A percentile compares a stretch with the other conserved stretches of the same genome.
phyloP scores from a whole-genome alignment of 306 rosid species.

The Ormosia semicastrata region DNA sequence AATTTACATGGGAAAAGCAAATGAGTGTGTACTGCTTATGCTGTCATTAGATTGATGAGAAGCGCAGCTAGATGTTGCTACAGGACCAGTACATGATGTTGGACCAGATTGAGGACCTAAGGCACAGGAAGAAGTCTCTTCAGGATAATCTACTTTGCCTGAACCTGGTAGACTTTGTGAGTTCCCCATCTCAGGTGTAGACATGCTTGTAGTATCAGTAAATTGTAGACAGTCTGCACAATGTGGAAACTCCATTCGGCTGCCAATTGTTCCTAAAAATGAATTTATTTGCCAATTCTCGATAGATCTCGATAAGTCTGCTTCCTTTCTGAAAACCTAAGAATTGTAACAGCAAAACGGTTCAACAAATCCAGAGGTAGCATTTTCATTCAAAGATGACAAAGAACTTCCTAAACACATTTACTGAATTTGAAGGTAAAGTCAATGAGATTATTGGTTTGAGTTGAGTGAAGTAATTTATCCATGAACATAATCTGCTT shows the following conservation, averaged over 20 bases:
- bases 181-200: constrained; percentile 23
- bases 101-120: constrained; percentile 17
- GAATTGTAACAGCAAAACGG: neutral
- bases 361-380: neutral
- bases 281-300: constrained; percentile 25
- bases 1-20: constrained; percentile 76
- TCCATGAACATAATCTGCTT: neutral
- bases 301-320: constrained; percentile 26
- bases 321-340: constrained; percentile 43
- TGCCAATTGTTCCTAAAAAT: constrained; percentile 1
- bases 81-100: neutral
- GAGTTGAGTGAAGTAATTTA: neutral
- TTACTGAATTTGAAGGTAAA: neutral
- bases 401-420: neutral
- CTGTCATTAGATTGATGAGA: constrained; percentile 64
- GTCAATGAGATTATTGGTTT: neutral
- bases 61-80: constrained; percentile 27
- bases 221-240: constrained; percentile 8
- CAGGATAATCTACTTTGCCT: constrained; percentile 15
- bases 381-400: neutral
- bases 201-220: constrained; percentile 21
- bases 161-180: constrained; percentile 23
- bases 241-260: constrained; percentile 33
- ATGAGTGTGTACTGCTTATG: constrained; percentile 67
- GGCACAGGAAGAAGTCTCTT: constrained; percentile 22